These are phyloP conservation scores for Acanthamoeba rhysodes DNA, from an alignment of 208 protist species.

Conservation along the genomic window DNA sequence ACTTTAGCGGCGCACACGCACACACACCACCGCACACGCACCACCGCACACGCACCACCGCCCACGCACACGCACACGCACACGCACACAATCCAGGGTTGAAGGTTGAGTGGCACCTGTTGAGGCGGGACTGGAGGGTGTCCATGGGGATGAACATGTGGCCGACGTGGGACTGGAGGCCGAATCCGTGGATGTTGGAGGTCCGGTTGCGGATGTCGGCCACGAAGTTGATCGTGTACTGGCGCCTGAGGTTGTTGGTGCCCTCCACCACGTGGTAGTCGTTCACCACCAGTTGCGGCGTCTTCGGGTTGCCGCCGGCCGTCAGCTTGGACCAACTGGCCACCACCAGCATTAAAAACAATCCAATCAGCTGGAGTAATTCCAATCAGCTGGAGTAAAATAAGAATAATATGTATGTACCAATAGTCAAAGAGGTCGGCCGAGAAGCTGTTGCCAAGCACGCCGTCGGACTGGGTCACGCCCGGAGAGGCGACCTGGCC, in stretches of 20 bases:
- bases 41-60: too few relatives aligned
- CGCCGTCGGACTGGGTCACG: neutral
- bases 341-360: too few relatives aligned
- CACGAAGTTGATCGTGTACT: conserved; percentile 18
- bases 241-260: neutral
- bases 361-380: too few relatives aligned
- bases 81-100: neutral
- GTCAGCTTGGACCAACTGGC: neutral
- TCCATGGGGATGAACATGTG: conserved; percentile 41
- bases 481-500: neutral
- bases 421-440: neutral
- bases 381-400: too few relatives aligned
- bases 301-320: neutral
- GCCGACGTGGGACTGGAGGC: conserved; percentile 22
- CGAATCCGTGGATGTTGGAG: neutral
- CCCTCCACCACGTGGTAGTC: conserved; percentile 59
- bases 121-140: neutral
- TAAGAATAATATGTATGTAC: neutral
- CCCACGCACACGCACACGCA: neutral
- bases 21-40: too few relatives aligned
- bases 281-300: conserved; percentile 3
- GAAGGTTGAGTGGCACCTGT: neutral
- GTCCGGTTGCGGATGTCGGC: neutral
- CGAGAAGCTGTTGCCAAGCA: conserved; percentile 15
- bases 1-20: neutral